Conservation (phyloP, 2,329 filamentous ascomycete genomes). For the Neurospora sp. region DNA sequence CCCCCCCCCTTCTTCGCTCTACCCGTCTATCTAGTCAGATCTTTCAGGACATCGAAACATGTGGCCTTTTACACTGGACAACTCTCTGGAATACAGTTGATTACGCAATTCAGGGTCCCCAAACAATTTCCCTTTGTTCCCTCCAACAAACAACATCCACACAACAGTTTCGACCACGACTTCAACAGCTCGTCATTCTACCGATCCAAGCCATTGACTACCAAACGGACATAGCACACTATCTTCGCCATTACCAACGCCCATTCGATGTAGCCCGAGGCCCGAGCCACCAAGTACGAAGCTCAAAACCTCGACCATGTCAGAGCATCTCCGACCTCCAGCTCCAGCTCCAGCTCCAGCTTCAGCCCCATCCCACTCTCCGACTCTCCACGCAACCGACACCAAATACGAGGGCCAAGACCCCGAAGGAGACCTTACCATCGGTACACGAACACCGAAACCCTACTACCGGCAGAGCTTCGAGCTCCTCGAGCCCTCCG, state of each 20-base stretch:
- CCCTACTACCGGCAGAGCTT: constrained; percentile 53
- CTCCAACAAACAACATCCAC: background rate
- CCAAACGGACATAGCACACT: background rate
- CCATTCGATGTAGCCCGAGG: background rate
- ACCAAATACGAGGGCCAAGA: constrained; percentile 8
- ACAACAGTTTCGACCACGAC: background rate
- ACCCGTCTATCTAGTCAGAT: background rate
- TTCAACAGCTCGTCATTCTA: background rate
- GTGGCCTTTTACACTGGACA: background rate
- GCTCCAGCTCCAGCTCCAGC: constrained; percentile 1
- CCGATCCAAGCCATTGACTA: background rate
- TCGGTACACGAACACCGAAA: constrained; percentile 54
- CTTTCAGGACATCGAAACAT: background rate
- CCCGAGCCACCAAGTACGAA: background rate
- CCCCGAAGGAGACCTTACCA: constrained; percentile 29
- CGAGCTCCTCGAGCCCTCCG: constrained; percentile 44
- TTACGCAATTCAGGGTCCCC: background rate
- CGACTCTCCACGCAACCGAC: constrained; percentile 7
- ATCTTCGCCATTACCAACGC: background rate
- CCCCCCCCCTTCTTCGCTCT: background rate
- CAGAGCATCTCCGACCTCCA: constrained; percentile 32
- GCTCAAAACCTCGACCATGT: constrained; percentile 27
- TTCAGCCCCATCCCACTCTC: background rate
- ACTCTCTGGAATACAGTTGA: background rate
- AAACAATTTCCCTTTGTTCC: background rate